phyloP scores from a whole-genome alignment of 768 basidiomycete species.

The Phlegmacium glaucopus region DNA sequence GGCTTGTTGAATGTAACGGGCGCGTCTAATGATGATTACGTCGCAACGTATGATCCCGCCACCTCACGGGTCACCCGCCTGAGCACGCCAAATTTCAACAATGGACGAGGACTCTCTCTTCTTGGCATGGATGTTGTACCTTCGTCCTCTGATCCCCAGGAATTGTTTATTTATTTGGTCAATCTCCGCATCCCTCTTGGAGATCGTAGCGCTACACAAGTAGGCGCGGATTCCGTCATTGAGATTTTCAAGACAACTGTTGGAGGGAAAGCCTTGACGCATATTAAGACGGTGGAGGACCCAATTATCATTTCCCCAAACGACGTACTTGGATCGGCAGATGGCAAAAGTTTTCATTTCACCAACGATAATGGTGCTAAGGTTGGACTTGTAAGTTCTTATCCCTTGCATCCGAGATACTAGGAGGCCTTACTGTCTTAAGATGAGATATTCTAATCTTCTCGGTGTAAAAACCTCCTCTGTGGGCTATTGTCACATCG shows the following conservation, averaged over 20 bases:
- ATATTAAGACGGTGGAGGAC: conserved; percentile 59
- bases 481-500: conserved; percentile 63
- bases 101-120: conserved; percentile 41
- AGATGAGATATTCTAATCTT: conserved; percentile 5
- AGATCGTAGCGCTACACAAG: conserved; percentile 27
- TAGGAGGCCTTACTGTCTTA: background rate
- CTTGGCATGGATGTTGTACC: conserved; percentile 71
- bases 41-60: conserved; percentile 54
- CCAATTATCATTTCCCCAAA: conserved; percentile 62
- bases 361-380: conserved; percentile 65
- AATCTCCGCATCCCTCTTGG: conserved; percentile 61
- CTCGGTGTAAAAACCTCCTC: conserved; percentile 38
- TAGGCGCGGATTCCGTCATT: conserved; percentile 69
- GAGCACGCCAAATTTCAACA: conserved; percentile 34
- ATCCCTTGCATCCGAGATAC: background rate
- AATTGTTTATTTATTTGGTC: conserved; percentile 66
- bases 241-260: conserved; percentile 62
- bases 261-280: conserved; percentile 40
- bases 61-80: conserved; percentile 45
- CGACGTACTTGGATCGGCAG: conserved; percentile 59
- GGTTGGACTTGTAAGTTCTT: conserved; percentile 44
- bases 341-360: conserved; percentile 64
- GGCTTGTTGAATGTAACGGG: conserved; percentile 32
- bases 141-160: conserved; percentile 40
- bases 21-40: conserved; percentile 44